Base-by-base conservation (phyloP, 208 protist genomes). In the Crithidia fasciculata region DNA sequence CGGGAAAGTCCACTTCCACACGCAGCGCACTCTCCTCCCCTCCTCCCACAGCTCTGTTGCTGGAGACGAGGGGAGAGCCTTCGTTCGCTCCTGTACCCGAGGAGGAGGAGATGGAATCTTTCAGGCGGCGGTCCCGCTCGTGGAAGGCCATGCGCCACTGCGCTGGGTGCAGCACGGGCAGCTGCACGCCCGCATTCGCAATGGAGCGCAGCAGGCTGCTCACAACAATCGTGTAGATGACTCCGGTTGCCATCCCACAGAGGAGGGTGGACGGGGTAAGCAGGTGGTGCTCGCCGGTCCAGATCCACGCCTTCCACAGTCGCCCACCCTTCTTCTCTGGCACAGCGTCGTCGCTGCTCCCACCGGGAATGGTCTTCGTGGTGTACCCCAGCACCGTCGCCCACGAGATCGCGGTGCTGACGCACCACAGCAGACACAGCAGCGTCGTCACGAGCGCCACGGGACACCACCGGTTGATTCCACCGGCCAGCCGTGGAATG, bases 151-250 rank as follows among this genome's bases (percentile, higher is more conserved):
- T 72, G 69, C 47, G 63, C 74, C 69, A 80, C 39, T 60, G 74
- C 6, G 18, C 57, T 1, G 69, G 74, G 67, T 78, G 74, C 58
- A 66, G 47, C 6, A 78, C 61, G 15, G 74, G 80, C 56, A 84
- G 72, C 58, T 37, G 72, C 63, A 81, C 76, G 10, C 77, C 81
- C 2, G 69, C 76, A 40, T 83, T 86, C 36, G 72, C 72, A 28
- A 86, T 75, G 36, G 72, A 58, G 55, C 81, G 81, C 19, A 86
- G 53, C 47, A 86, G 64, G 61, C 76, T 82, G 37, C 68, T 82
- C 19, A 74, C 69, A 40, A 79, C 60, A 37, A 76, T 40, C 53
- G 73, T 79, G 54, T 83, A 74, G 36, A 76, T 55, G 49, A 64
- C 50, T 5, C 77, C 81, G 2, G 81, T 82, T 18, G 60, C 60